Conservation (phyloP, 1,284 basidiomycete species). For the Leccinum subspadiceum region DNA sequence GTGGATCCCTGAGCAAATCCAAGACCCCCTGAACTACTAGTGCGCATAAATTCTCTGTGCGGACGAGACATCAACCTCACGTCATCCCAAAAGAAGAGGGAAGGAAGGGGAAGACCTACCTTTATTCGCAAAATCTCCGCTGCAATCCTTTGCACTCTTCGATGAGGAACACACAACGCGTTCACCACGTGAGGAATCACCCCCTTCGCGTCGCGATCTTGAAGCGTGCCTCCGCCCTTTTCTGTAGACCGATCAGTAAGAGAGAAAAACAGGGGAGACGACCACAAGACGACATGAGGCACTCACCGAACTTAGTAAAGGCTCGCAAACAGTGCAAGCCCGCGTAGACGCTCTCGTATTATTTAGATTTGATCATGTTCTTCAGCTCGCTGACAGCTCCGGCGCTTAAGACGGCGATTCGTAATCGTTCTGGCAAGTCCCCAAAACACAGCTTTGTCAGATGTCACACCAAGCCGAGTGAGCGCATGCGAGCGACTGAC, state of each 20-base stretch:
- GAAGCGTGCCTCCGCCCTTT: neutral
- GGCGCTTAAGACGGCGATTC: too few relatives aligned
- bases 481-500: too few relatives aligned
- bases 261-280: too few relatives aligned
- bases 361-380: too few relatives aligned
- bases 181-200: conserved; percentile 19
- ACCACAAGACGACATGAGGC: too few relatives aligned
- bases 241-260: neutral
- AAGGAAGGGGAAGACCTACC: neutral
- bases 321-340: too few relatives aligned
- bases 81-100: neutral
- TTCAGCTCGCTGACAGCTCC: too few relatives aligned
- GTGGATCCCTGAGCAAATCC: conserved; percentile 19
- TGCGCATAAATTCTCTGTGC: neutral
- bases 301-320: too few relatives aligned
- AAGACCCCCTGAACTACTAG: conserved; percentile 16
- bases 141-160: conserved; percentile 15
- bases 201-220: neutral
- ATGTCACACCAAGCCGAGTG: too few relatives aligned
- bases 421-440: too few relatives aligned
- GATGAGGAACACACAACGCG: conserved; percentile 16
- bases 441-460: too few relatives aligned
- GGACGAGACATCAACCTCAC: neutral
- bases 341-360: too few relatives aligned
- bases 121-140: conserved; percentile 6